A percentile compares a stretch with the other conserved stretches of the same genome.
phyloP scores from a whole-genome alignment of 2,329 filamentous ascomycete genomes.

The Aureobasidium sp. region DNA sequence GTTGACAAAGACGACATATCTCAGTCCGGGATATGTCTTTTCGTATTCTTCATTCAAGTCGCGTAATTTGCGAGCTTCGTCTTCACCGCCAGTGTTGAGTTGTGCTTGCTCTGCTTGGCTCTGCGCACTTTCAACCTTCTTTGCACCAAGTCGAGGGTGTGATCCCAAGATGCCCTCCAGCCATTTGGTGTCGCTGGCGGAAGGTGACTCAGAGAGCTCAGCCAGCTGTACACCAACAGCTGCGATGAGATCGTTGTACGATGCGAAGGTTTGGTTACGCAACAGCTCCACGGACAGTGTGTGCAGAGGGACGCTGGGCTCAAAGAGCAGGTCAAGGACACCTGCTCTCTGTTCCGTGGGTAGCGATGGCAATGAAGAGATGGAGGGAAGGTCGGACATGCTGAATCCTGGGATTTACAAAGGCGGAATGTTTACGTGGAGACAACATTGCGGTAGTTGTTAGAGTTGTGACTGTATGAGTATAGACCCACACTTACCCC shows the following conservation, averaged over 20 bases:
- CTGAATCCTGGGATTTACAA: neutral
- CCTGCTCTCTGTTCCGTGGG: constrained; percentile 45
- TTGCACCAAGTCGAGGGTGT: constrained; percentile 75
- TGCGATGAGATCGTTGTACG: constrained; percentile 62
- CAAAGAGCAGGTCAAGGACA: constrained; percentile 72
- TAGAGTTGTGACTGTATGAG: too few species aligned
- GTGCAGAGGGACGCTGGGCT: constrained; percentile 69
- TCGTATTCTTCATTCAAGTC: constrained; percentile 72
- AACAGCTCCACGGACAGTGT: constrained; percentile 60
- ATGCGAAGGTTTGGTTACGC: constrained; percentile 49
- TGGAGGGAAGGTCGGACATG: constrained; percentile 44
- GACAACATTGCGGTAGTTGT: neutral
- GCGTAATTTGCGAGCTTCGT: constrained; percentile 49
- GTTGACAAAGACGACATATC: constrained; percentile 90
- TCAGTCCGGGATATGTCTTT: constrained; percentile 65
- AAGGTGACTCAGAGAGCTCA: constrained; percentile 45
- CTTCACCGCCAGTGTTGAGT: constrained; percentile 44
- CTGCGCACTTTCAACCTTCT: constrained; percentile 71
- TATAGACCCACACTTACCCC: neutral
- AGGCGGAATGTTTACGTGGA: neutral
- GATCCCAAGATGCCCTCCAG: constrained; percentile 68
- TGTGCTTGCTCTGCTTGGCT: constrained; percentile 76
- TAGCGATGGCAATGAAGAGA: constrained; percentile 48
- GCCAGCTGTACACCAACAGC: constrained; percentile 56
- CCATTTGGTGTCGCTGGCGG: constrained; percentile 42